Base-by-base conservation (phyloP, 1,139 yeast genomes). In the Kodamaea plutei region DNA sequence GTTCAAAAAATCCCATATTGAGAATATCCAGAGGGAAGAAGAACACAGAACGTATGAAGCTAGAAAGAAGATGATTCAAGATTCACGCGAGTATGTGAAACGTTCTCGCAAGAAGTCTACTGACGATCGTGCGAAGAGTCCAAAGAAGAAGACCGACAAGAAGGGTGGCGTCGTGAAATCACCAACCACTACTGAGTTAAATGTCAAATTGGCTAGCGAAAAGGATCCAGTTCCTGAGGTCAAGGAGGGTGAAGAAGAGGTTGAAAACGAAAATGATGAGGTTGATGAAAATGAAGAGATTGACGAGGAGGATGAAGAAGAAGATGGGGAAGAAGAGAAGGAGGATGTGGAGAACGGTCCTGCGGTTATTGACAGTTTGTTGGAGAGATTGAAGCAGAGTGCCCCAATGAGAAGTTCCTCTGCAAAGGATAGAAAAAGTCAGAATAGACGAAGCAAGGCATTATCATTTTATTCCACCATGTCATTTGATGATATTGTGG, bases 11-110 rank as follows among this genome's bases (percentile, higher is more conserved):
- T 73, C 69, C 2, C 73, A 68, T 37, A 48, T 64, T n/a, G 74
- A 68, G 33, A 69, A 69, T 35, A 52, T 69, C 18, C 73, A 67
- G 44, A 51, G 59, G 33, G 75, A 69, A 45, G 75, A 69, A 47
- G 74, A 68, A 25, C 68, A 62, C 32, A 46, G 63, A 26, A 56
- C 61, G 1, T 61, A 64, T 26, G 70, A 64, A 29, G 56, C 60
- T 1, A 53, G 69, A 36, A 64, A 64, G 44, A 57, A 47, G 38
- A 43, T 53, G 33, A 48, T 61, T 25, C 69, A 64, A 38, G 62
- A 53, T 15, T 45, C 55, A 31, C 43, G 39, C 17, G 20, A 26
- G 35, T 38, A 29, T 19, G 29, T 36, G 20, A 33, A 30, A 22
- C 32, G 33, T 18, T 20, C 23, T 17, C 31, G 23, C 16, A 30